phyloP scores from a whole-genome alignment of 2,329 filamentous ascomycete species.

The Clarireedia hainanense region DNA sequence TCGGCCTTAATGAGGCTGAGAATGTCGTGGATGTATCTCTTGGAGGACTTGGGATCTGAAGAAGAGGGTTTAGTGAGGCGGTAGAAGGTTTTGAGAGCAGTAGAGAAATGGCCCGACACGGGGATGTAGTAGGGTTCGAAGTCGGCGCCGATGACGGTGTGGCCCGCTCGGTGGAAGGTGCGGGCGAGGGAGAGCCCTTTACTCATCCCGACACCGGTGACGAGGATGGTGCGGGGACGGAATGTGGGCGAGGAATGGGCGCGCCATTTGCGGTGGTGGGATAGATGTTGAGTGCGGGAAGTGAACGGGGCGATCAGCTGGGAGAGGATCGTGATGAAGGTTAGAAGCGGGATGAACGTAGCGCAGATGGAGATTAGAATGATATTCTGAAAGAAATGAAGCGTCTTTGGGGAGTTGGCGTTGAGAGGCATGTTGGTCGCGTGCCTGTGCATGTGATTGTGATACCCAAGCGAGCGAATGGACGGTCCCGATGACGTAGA shows the following conservation, averaged over 20 bases:
- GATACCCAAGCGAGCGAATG: too few species aligned
- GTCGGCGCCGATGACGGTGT: slow-evolving; percentile 67
- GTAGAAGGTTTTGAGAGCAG: slow-evolving; percentile 47
- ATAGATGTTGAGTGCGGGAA: slow-evolving; percentile 9
- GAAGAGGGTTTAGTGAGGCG: slow-evolving; percentile 24
- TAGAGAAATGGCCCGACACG: slow-evolving; percentile 51
- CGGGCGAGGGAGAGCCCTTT: slow-evolving; percentile 63
- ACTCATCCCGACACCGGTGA: slow-evolving; percentile 66
- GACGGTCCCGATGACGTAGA: too few species aligned
- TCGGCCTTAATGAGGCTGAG: slow-evolving; percentile 52
- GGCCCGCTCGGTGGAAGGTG: slow-evolving; percentile 53
- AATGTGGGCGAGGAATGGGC: slow-evolving; percentile 6
- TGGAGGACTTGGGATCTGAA: slow-evolving; percentile 26
- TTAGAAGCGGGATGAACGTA: slow-evolving; percentile 19
- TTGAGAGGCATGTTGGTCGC: slow-evolving; percentile 3
- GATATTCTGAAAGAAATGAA: slow-evolving; percentile 40
- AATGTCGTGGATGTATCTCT: slow-evolving; percentile 48
- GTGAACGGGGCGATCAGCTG: slow-evolving; percentile 14
- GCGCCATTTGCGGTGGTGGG: slow-evolving; percentile 17
- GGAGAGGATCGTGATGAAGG: slow-evolving; percentile 14
- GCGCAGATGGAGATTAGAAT: slow-evolving; percentile 32
- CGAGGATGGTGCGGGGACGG: slow-evolving; percentile 44
- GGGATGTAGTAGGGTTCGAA: slow-evolving; percentile 42
- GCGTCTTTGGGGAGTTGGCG: slow-evolving; percentile 12
- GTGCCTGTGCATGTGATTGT: too few species aligned